These are phyloP conservation scores for Cladophialophora psammophila DNA, from an alignment of 2,329 filamentous ascomycete species.

Conservation along the genomic window DNA sequence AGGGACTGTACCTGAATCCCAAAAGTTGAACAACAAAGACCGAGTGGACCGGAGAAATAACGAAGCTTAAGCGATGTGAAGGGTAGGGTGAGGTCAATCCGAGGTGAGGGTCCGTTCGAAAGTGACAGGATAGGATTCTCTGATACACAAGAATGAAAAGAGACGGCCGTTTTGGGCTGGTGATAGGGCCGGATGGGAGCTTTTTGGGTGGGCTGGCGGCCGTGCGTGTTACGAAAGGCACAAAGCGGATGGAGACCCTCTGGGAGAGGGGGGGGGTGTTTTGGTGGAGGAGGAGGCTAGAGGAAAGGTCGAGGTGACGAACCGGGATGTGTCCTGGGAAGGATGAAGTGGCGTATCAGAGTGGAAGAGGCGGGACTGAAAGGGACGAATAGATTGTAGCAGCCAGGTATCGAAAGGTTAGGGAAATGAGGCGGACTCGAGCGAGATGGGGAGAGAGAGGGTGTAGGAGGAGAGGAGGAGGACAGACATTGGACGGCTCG, in stretches of 20 bases:
- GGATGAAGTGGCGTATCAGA: conserved; percentile 7
- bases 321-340: conserved; percentile 4
- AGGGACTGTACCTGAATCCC: conserved; percentile 18
- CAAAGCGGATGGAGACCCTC: conserved; percentile 6
- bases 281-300: not conserved
- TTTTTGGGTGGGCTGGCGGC: conserved; percentile 5
- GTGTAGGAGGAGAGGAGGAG: not conserved
- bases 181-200: conserved; percentile 15
- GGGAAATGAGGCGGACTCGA: conserved; percentile 9
- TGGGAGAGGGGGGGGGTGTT: not conserved
- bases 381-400: conserved; percentile 7
- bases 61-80: conserved; percentile 20
- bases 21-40: conserved; percentile 8
- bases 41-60: conserved; percentile 28
- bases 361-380: conserved; percentile 5
- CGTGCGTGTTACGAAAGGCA: conserved; percentile 11
- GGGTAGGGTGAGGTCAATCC: conserved; percentile 13
- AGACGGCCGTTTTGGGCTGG: conserved; percentile 13
- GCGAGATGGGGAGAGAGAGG: conserved; percentile 6
- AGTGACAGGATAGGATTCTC: conserved; percentile 6
- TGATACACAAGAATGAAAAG: conserved; percentile 13
- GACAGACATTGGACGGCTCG: conserved; percentile 2
- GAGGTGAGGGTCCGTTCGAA: conserved; percentile 16
- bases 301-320: conserved; percentile 5
- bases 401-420: conserved; percentile 1